Evolutionary conservation across 2,329 filamentous ascomycete species (phyloP).

Genomic region (Zasmidium cellare): DNA sequence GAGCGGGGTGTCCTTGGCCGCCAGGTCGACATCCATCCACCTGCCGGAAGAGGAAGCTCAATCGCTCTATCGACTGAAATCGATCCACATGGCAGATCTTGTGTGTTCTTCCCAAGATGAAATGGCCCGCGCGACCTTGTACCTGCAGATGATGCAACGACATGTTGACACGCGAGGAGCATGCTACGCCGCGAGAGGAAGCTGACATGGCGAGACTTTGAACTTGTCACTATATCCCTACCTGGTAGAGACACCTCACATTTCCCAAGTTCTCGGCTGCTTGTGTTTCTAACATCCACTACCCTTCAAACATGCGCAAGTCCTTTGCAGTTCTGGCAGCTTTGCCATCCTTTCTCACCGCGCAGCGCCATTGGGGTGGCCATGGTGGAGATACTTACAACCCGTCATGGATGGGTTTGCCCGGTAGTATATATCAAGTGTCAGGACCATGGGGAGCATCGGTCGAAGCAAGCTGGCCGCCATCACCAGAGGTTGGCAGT

Average conservation of each 20-base stretch:
- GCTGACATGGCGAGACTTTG: background rate
- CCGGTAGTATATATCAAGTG: slow-evolving; percentile 25
- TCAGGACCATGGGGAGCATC: slow-evolving; percentile 22
- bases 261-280: background rate
- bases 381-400: slow-evolving; percentile 1
- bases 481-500: slow-evolving; percentile 26
- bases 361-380: slow-evolving; percentile 6
- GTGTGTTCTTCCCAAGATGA: background rate
- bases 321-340: background rate
- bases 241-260: background rate
- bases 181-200: background rate
- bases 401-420: slow-evolving; percentile 25
- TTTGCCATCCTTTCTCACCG: slow-evolving; percentile 5
- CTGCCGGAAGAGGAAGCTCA: background rate
- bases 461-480: slow-evolving; percentile 41
- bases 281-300: background rate
- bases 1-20: background rate
- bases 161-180: background rate
- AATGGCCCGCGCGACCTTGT: background rate
- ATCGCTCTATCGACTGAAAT: background rate
- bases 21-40: background rate
- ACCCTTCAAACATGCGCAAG: background rate
- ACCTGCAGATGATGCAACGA: background rate
- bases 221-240: background rate
- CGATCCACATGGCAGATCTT: background rate